Evolutionary conservation across 805 yeast species (phyloP).

Genomic region (Cyberlindnera petersonii): DNA sequence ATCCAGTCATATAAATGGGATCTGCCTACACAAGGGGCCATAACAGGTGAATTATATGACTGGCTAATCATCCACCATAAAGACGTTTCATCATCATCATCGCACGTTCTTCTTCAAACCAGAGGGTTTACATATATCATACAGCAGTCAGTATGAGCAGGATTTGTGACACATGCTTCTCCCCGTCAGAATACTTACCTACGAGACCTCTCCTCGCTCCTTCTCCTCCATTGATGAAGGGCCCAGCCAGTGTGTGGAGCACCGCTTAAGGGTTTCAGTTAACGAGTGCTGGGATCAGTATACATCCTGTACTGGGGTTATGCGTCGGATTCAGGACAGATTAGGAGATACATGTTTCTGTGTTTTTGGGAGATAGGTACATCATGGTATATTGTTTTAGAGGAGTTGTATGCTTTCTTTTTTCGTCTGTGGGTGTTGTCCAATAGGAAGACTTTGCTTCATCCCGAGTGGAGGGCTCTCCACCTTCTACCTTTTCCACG

Average conservation of each 20-base stretch:
- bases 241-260: constrained; percentile 13
- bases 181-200: background rate
- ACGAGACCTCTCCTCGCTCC: background rate
- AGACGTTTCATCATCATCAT: constrained; percentile 1
- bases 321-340: constrained; percentile 23
- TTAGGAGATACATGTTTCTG: background rate
- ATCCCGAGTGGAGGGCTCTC: constrained; percentile 16
- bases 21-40: constrained; percentile 22
- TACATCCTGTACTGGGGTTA: constrained; percentile 10
- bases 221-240: constrained; percentile 19
- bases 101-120: background rate
- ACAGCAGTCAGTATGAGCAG: no score
- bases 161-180: background rate
- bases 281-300: constrained; percentile 24
- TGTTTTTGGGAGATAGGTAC: background rate
- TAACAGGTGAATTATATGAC: background rate
- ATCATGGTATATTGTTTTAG: background rate
- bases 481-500: constrained; percentile 1
- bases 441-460: constrained; percentile 5
- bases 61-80: no score
- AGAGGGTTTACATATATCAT: background rate
- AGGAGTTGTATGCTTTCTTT: no score
- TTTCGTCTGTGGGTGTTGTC: background rate
- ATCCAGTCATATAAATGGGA: constrained; percentile 11
- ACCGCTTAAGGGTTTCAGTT: background rate